Base-by-base conservation (phyloP, 441 rosid genomes). In the Populus hybrid region DNA sequence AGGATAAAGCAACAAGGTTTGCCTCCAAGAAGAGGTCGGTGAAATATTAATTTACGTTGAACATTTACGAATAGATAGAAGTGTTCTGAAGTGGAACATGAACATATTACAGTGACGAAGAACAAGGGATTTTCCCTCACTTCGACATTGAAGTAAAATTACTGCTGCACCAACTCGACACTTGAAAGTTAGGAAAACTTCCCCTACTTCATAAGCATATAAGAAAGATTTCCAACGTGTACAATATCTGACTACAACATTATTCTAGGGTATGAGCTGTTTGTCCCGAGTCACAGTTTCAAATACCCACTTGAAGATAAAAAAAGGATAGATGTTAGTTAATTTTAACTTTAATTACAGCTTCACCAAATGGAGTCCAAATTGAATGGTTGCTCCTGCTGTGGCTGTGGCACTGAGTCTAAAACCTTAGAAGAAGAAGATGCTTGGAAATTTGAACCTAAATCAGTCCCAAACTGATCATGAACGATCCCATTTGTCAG, bases 351-450 rank as follows among this genome's bases (percentile, higher is more conserved):
- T 75, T 23, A 70, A 35, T 35, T 61, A 75, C 72, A 78, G 50
- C 73, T 78, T 89, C 83, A 88, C 93, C 94, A 90, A 36, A 90
- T 85, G 85, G 93, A 85, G 92, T 91, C 97, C 90, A 91, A 82
- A 81, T 86, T 85, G 84, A 86, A 90, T 78, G 91, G 86, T 84
- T 90, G 94, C 86, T 91, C 94, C 89, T 81, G 86, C 73, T 87
- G 92, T 19, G 86, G 86, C 72, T 86, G 91, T 18, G 81, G 77
- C 69, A 72, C 78, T 2, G 84, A 32, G 32, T 83, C 89, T 74
- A 87, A 75, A 78, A 80, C 87, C 86, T 78, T 83, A 30, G 97
- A 89, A 69, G 89, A 83, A 72, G 95, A 83, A 72, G 95, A 85
- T 75, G 86, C 88, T 68, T 87, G 89, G 77, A 88, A 73, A 75